Evolutionary conservation across 148 eudicot species (phyloP).

Genomic region (Camellia japonica): DNA sequence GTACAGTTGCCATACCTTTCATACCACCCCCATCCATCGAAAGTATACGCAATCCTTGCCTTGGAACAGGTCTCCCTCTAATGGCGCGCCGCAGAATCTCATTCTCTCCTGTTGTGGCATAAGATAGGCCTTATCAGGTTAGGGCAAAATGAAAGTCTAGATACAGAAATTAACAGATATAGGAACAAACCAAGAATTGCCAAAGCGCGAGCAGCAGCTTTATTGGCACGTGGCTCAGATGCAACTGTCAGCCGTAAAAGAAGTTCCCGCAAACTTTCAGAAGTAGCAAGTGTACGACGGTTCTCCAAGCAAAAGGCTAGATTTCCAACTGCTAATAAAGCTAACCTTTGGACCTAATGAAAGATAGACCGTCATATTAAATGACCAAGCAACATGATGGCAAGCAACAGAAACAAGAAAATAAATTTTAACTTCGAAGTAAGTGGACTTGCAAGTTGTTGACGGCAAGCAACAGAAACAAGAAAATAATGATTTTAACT

Average conservation of each 20-base stretch:
- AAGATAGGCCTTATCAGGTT: constrained; percentile 3
- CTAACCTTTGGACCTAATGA: constrained; percentile 82
- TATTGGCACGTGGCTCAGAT: constrained; percentile 74
- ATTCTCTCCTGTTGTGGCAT: constrained; percentile 67
- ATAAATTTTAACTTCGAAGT: neutral
- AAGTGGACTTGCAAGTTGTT: constrained; percentile 30
- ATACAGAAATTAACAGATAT: constrained; percentile 11
- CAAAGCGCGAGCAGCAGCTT: constrained; percentile 96
- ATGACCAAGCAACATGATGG: constrained; percentile 4
- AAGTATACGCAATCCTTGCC: constrained; percentile 95
- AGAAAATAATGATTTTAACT: neutral
- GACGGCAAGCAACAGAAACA: constrained; percentile 1
- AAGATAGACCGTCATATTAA: constrained; percentile 16
- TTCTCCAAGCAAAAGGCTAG: constrained; percentile 89
- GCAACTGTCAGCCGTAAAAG: constrained; percentile 79
- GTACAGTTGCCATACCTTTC: constrained; percentile 97
- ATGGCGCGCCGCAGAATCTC: constrained; percentile 89
- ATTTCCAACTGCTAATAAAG: constrained; percentile 85
- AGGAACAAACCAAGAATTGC: constrained; percentile 89
- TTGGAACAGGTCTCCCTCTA: constrained; percentile 75
- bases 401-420: constrained; percentile 7
- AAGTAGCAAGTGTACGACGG: constrained; percentile 77
- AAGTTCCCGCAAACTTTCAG: constrained; percentile 93
- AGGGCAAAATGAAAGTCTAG: neutral
- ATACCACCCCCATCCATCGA: constrained; percentile 99